Percentiles rank a stretch among this genome's conserved stretches.
phyloP scores from a whole-genome alignment of 1,139 yeast genomes.

The Candida smagusa region DNA sequence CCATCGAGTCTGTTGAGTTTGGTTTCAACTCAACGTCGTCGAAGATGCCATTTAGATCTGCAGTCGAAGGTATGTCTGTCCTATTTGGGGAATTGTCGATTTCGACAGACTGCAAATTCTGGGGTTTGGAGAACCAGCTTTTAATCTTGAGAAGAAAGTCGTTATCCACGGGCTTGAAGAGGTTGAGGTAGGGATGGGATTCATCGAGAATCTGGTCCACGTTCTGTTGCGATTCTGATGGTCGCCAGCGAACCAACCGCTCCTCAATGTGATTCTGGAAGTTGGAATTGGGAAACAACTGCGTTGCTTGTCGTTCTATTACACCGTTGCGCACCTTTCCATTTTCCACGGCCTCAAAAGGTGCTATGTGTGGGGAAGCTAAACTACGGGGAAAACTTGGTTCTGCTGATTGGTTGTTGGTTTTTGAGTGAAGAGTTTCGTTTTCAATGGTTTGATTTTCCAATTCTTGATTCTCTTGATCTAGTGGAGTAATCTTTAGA shows the following conservation, averaged over 20 bases:
- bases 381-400: conserved; percentile 7
- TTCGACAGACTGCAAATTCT: background rate
- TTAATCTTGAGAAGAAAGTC: conserved; percentile 1
- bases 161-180: background rate
- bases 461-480: too few relatives aligned
- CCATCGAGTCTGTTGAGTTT: conserved; percentile 9
- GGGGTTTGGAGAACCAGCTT: conserved; percentile 4
- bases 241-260: conserved; percentile 50
- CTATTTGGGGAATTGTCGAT: background rate
- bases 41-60: conserved; percentile 3
- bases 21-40: conserved; percentile 6
- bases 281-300: conserved; percentile 19
- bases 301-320: conserved; percentile 10
- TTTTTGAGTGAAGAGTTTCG: too few relatives aligned
- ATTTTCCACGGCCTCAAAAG: conserved; percentile 1
- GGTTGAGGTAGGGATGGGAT: conserved; percentile 37
- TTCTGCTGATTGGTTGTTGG: conserved; percentile 4
- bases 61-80: conserved; percentile 4
- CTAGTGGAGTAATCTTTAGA: too few relatives aligned
- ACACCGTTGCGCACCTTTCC: conserved; percentile 6
- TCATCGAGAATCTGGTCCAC: conserved; percentile 34
- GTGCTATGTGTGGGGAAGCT: conserved; percentile 12
- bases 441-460: too few relatives aligned
- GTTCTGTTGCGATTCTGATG: conserved; percentile 43
- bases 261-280: conserved; percentile 45